Evolutionary conservation across 2,329 filamentous ascomycete genomes (phyloP), one percentile per base, ranked within the genome.

Genomic region (Raffaelea arxii): DNA sequence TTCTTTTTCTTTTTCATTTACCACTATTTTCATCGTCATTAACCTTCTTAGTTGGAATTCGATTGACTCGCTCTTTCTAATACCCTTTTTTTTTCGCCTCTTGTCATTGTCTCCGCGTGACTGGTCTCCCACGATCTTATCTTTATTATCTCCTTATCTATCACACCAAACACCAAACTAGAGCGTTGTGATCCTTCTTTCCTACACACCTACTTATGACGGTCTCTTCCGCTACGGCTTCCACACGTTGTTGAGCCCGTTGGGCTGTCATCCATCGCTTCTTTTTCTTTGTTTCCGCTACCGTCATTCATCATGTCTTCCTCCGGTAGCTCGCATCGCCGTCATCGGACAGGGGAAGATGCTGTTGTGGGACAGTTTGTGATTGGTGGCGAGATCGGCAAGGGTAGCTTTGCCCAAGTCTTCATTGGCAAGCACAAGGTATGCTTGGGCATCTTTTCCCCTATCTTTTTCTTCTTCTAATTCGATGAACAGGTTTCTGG

Each of bases 361-460:
- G 48, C 49, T 25, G 39, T 51, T 14, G 41, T 55, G 25, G 55
- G 55, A 41, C 50, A 55, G 41, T 56, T 56, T 23, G 40, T 53
- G 39, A 51, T 56, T 45, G 55, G 54, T 35, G 38, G 65, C 55
- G 87, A 96, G 69, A 96, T 97, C 62, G 92, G 92, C 53, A 92
- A 92, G 69, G 92, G 92, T 52, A 97, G 92, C 70, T 98, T 97
- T 71, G 92, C 92, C 54, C 89, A 89, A 55, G 92, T 98, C 55
- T 97, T 92, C 64, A 80, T 85, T 62, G 89, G 86, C 53, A 80
- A 82, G 56, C 86, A 94, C 67, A 84, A 84, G 69, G 89, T 94
- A 69, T 67, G 82, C 27, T 30, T 43, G 44, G 43, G 27, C 16
- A 9, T 9, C 27, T 38, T 32, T 36, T 35, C 46, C 41, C 40